Conservation (phyloP, 495 filamentous ascomycete species). For the Immersiella caudata region DNA sequence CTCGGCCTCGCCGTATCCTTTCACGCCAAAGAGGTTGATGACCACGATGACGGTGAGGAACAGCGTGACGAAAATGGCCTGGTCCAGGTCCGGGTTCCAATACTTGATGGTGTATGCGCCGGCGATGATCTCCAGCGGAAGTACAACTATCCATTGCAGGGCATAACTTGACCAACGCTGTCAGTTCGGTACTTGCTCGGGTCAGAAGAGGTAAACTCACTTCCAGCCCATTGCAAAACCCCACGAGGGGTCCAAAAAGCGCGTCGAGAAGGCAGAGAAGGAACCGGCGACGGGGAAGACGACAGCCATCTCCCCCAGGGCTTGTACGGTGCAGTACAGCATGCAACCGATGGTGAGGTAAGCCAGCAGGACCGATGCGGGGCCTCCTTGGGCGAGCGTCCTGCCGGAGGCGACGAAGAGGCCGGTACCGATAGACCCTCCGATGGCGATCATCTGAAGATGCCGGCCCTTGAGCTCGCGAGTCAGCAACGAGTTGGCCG, state of each 20-base stretch:
- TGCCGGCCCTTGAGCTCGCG: slow-evolving; percentile 81
- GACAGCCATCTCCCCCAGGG: slow-evolving; percentile 91
- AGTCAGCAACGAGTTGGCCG: slow-evolving; percentile 54
- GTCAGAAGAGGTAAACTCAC: slow-evolving; percentile 34
- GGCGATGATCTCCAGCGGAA: slow-evolving; percentile 89
- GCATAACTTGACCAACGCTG: slow-evolving; percentile 65
- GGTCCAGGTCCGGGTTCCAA: slow-evolving; percentile 70
- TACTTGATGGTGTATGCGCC: slow-evolving; percentile 87
- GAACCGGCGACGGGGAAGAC: slow-evolving; percentile 90
- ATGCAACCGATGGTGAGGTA: slow-evolving; percentile 83
- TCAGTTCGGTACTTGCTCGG: background rate
- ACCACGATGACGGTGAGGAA: slow-evolving; percentile 74
- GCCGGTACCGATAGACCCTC: slow-evolving; percentile 92
- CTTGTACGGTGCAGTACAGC: slow-evolving; percentile 90
- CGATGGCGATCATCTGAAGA: slow-evolving; percentile 96
- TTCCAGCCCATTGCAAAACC: slow-evolving; percentile 99
- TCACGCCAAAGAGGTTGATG: slow-evolving; percentile 86
- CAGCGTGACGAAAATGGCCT: slow-evolving; percentile 80
- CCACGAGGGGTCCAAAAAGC: slow-evolving; percentile 93
- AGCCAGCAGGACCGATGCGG: slow-evolving; percentile 80
- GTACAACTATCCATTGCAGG: slow-evolving; percentile 87
- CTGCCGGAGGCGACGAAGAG: slow-evolving; percentile 86
- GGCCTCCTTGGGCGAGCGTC: slow-evolving; percentile 78
- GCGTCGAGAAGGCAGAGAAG: slow-evolving; percentile 87
- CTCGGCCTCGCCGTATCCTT: slow-evolving; percentile 89